Evolutionary conservation across 306 rosid species (phyloP).

Genomic region (Clitoria ternatea): DNA sequence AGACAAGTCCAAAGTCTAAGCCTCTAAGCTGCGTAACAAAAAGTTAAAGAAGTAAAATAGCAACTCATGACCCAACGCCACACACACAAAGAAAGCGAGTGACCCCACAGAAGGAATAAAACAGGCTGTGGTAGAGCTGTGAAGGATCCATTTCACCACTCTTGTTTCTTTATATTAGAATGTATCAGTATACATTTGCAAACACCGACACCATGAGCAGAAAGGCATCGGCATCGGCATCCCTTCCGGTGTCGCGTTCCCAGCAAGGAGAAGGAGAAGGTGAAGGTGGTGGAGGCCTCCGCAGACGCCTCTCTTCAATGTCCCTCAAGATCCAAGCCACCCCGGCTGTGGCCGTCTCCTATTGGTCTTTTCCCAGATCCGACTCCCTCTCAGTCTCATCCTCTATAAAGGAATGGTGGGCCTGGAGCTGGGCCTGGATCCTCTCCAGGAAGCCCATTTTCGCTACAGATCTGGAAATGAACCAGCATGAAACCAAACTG

Average conservation of each 20-base stretch:
- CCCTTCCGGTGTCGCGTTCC: constrained; percentile 64
- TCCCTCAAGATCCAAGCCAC: constrained; percentile 57
- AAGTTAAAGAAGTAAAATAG: background rate
- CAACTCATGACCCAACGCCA: constrained; percentile 1
- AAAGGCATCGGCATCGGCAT: constrained; percentile 25
- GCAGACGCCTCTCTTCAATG: constrained; percentile 68
- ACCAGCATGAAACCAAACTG: constrained; percentile 64
- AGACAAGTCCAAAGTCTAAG: background rate
- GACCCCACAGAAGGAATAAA: constrained; percentile 55
- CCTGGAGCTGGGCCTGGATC: constrained; percentile 75
- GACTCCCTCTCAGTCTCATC: constrained; percentile 61
- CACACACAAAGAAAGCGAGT: background rate
- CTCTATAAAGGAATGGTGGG: constrained; percentile 75
- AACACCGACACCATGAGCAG: too few relatives aligned
- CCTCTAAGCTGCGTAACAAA: too few relatives aligned
- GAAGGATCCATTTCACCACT: constrained; percentile 41
- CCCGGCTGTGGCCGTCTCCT: constrained; percentile 17
- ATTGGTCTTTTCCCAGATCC: constrained; percentile 65
- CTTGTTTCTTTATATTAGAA: background rate
- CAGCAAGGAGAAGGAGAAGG: constrained; percentile 14
- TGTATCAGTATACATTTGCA: too few relatives aligned
- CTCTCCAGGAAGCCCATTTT: constrained; percentile 65
- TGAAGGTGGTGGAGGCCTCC: constrained; percentile 33
- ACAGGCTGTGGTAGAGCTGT: constrained; percentile 65
- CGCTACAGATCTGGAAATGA: constrained; percentile 80